phyloP scores from a whole-genome alignment of 805 yeast genomes.

The Ogataea pilisensis region DNA sequence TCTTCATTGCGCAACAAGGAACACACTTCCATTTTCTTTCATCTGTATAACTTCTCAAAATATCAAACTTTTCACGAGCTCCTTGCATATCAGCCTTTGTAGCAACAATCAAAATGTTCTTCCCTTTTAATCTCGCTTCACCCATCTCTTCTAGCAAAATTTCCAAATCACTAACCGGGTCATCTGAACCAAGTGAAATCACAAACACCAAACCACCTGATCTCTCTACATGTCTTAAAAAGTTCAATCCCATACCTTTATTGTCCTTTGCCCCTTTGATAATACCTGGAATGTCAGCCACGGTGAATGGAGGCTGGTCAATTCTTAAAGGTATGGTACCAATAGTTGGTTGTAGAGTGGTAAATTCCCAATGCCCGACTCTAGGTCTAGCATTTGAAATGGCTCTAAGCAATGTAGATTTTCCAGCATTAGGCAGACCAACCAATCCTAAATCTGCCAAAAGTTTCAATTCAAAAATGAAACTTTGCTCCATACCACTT shows the following conservation, averaged over 20 bases:
- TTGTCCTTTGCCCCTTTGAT: conserved; percentile 82
- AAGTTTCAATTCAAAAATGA: conserved; percentile 78
- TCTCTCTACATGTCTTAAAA: conserved; percentile 87
- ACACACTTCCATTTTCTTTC: conserved; percentile 58
- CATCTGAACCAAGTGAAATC: conserved; percentile 60
- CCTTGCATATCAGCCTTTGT: conserved; percentile 86
- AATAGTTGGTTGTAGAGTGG: conserved; percentile 86
- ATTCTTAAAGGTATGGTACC: conserved; percentile 76
- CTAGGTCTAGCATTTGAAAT: conserved; percentile 86
- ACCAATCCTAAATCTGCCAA: conserved; percentile 93
- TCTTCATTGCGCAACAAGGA: conserved; percentile 78
- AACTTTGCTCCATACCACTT: conserved; percentile 56
- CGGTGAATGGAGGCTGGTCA: conserved; percentile 72
- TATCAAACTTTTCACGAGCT: conserved; percentile 43
- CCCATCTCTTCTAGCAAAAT: conserved; percentile 72
- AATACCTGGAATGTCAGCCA: conserved; percentile 97
- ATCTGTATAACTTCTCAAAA: conserved; percentile 43
- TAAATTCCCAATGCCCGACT: conserved; percentile 96
- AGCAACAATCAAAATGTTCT: conserved; percentile 72
- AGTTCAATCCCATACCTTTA: conserved; percentile 91
- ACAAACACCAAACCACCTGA: conserved; percentile 89
- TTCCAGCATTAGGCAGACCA: conserved; percentile 96
- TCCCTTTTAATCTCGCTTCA: conserved; percentile 49
- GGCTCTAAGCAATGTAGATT: conserved; percentile 81
- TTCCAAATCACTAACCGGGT: conserved; percentile 65